Evolutionary conservation across 2,329 filamentous ascomycete species (phyloP), one percentile per base, ranked within the genome.

Genomic region (Fusarium sp.): DNA sequence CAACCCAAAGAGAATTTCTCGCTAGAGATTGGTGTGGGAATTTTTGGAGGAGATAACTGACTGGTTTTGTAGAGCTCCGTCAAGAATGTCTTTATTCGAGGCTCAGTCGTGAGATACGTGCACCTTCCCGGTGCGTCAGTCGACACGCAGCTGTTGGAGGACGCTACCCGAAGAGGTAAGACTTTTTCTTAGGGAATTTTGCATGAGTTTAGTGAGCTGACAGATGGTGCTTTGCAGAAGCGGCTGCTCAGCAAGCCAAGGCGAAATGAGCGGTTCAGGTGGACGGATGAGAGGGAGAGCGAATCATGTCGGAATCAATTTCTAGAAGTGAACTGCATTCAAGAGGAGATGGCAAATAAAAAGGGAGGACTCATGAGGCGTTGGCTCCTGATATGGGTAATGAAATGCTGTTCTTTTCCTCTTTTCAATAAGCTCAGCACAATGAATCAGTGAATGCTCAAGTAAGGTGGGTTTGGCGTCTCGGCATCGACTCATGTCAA

Each of bases 31-130:
- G 6, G 11, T 33, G 6, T 3, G 6, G 9, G 3, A n/a, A 20
- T 4, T 15, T 11, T 34, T 36, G 5, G 6, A 11, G 26, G 44
- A 11, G 18, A 3, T 70, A 18, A 69, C 57, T 49, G 7, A 7
- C 16, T 8, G 11, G 6, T 18, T 26, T 28, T 16, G 31, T 61
- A 88, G 85, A 89, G 86, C 80, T 88, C 93, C 18, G 94, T 97
- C 71, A 97, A 97, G 84, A 97, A 97, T 77, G 93, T 97, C 81
- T 97, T 97, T 78, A 97, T 97, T 76, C 88, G 94, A 75, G 94
- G 94, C 33, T 97, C 92, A 58, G 94, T 97, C 44, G 94, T 97
- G 69, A 87, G 94, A 73, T 97, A 97, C 77, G 93, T 97, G 50
- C 93, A 97, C 79, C 83, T 97, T 51, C 94, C 94, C 1, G 90